Evolutionary conservation across 768 basidiomycete species (phyloP).

Genomic region (Trametes cubensis): DNA sequence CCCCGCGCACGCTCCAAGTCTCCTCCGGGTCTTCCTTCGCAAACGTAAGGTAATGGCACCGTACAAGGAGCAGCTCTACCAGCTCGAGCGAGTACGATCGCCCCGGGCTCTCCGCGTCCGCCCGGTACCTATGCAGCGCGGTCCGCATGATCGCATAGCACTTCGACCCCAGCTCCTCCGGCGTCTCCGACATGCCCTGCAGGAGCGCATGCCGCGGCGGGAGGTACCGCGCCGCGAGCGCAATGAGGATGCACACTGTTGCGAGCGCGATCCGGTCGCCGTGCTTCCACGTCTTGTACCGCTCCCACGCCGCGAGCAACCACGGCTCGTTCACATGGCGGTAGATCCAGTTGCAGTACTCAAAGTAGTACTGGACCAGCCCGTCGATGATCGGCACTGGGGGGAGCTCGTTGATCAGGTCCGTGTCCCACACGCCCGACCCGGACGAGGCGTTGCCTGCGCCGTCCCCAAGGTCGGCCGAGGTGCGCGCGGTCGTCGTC

Average conservation of each 20-base stretch:
- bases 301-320: constrained; percentile 68
- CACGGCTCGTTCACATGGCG: constrained; percentile 69
- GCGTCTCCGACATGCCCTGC: constrained; percentile 49
- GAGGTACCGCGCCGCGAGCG: constrained; percentile 72
- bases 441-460: constrained; percentile 34
- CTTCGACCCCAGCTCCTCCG: constrained; percentile 62
- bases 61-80: constrained; percentile 71
- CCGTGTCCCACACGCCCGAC: constrained; percentile 62
- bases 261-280: constrained; percentile 71
- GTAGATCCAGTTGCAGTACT: constrained; percentile 88
- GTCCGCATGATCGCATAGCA: constrained; percentile 72
- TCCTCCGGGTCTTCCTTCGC: constrained; percentile 79
- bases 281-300: constrained; percentile 67
- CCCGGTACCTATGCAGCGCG: constrained; percentile 62
- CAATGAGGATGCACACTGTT: constrained; percentile 75
- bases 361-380: constrained; percentile 77
- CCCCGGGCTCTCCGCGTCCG: constrained; percentile 41
- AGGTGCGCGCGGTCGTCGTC: constrained; percentile 23
- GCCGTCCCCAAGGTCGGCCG: constrained; percentile 44
- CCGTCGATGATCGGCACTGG: constrained; percentile 68
- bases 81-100: constrained; percentile 57
- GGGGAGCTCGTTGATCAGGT: constrained; percentile 69
- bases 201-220: constrained; percentile 66
- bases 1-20: constrained; percentile 75
- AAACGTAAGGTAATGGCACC: constrained; percentile 72